Conservation (phyloP, 495 filamentous ascomycete species). For the Penicillium argentinense region DNA sequence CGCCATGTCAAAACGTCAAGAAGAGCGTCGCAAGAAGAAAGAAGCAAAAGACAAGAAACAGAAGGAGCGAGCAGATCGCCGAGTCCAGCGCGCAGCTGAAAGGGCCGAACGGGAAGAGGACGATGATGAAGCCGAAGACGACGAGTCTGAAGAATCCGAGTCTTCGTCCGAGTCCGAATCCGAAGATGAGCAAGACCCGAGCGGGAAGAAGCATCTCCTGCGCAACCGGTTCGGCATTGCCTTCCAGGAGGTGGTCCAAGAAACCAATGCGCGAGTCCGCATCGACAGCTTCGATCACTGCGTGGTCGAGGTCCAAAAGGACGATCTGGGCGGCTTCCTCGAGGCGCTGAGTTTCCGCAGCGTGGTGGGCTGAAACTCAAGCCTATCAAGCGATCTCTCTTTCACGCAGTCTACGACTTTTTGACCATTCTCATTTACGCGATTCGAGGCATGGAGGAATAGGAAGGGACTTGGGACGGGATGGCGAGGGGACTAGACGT, state of each 20-base stretch:
- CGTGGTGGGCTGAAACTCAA: conserved; percentile 69
- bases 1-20: conserved; percentile 61
- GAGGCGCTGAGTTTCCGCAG: conserved; percentile 89
- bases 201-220: conserved; percentile 61
- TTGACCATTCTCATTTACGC: conserved; percentile 18
- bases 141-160: conserved; percentile 62
- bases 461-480: conserved; percentile 10
- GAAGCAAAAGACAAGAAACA: conserved; percentile 59
- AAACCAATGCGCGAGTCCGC: conserved; percentile 84
- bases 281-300: conserved; percentile 98
- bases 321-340: conserved; percentile 88
- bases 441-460: conserved; percentile 15
- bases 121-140: conserved; percentile 58
- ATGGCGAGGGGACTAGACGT: conserved; percentile 15
- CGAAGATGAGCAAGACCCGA: conserved; percentile 60
- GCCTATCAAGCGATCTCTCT: conserved; percentile 1
- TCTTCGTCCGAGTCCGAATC: conserved; percentile 56
- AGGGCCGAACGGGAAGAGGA: conserved; percentile 50
- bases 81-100: conserved; percentile 42
- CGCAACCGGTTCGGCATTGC: conserved; percentile 90
- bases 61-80: conserved; percentile 62
- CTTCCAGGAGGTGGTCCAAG: conserved; percentile 91
- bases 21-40: conserved; percentile 60
- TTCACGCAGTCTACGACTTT: conserved; percentile 32
- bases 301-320: conserved; percentile 94